Conservation (phyloP, 495 filamentous ascomycete species). For the Penicillium arizonense region DNA sequence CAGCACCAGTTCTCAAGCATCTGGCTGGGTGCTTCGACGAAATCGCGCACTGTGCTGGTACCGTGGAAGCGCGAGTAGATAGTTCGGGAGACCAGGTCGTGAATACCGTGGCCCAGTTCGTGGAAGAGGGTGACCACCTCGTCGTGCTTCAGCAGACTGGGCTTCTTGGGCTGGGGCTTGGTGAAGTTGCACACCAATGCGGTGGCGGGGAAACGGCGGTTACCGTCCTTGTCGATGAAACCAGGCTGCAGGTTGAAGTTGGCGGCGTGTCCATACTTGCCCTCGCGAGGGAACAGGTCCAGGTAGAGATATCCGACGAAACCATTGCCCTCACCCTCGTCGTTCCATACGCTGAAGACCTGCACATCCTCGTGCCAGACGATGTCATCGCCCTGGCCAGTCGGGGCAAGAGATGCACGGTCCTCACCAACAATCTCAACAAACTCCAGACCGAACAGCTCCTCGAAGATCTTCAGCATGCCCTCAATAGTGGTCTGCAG, state of each 20-base stretch:
- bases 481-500: slow-evolving; percentile 77
- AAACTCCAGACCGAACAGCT: slow-evolving; percentile 88
- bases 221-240: slow-evolving; percentile 56
- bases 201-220: slow-evolving; percentile 64
- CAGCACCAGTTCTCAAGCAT: slow-evolving; percentile 82
- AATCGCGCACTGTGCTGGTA: slow-evolving; percentile 69
- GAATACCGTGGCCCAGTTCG: slow-evolving; percentile 74
- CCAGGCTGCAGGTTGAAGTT: slow-evolving; percentile 78
- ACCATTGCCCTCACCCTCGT: slow-evolving; percentile 59
- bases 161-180: slow-evolving; percentile 68
- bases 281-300: slow-evolving; percentile 63
- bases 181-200: slow-evolving; percentile 72
- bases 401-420: slow-evolving; percentile 52
- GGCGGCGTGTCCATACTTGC: slow-evolving; percentile 70
- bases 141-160: slow-evolving; percentile 67
- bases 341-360: slow-evolving; percentile 70
- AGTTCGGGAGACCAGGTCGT: slow-evolving; percentile 65
- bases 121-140: slow-evolving; percentile 73
- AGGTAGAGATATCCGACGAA: slow-evolving; percentile 74
- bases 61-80: slow-evolving; percentile 72
- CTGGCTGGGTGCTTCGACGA: slow-evolving; percentile 70
- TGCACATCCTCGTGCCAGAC: slow-evolving; percentile 72
- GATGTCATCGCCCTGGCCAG: slow-evolving; percentile 62
- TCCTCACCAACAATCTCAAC: slow-evolving; percentile 71
- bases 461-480: slow-evolving; percentile 94